phyloP scores from a whole-genome alignment of 805 yeast species.

The Pichia phayaonensis region DNA sequence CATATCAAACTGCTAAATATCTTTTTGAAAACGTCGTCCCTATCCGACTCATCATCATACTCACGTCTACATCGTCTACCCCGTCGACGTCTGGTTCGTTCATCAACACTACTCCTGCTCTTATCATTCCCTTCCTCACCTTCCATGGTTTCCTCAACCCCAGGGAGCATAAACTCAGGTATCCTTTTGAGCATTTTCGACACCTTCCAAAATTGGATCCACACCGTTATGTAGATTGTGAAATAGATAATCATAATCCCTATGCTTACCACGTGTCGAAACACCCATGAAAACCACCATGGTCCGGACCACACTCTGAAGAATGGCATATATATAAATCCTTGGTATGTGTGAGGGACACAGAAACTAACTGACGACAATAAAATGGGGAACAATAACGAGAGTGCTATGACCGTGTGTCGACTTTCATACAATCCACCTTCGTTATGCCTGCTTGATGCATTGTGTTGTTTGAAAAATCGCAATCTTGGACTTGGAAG shows the following conservation, averaged over 20 bases:
- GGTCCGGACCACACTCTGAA: constrained; percentile 57
- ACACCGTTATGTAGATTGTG: constrained; percentile 66
- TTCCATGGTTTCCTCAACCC: too few species aligned
- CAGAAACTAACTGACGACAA: constrained; percentile 55
- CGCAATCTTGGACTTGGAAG: background rate
- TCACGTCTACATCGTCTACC: too few species aligned
- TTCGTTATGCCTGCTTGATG: constrained; percentile 28
- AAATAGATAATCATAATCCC: constrained; percentile 58
- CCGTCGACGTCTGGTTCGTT: background rate
- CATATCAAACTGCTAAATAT: constrained; percentile 23
- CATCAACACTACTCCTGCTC: background rate
- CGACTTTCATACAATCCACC: constrained; percentile 68
- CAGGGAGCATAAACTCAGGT: too few species aligned
- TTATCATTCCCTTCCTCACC: background rate
- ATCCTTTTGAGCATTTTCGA: constrained; percentile 6
- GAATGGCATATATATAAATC: constrained; percentile 71
- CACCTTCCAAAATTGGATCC: constrained; percentile 48
- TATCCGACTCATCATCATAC: background rate
- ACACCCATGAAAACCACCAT: constrained; percentile 82
- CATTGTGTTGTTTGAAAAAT: too few species aligned
- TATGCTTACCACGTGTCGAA: constrained; percentile 61
- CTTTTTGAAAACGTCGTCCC: constrained; percentile 2
- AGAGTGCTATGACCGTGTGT: constrained; percentile 46
- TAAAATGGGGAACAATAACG: constrained; percentile 64
- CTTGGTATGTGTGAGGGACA: constrained; percentile 42